Evolutionary conservation across 331 rosid species (phyloP).

Genomic region (Rhamnella rubrinervis): DNA sequence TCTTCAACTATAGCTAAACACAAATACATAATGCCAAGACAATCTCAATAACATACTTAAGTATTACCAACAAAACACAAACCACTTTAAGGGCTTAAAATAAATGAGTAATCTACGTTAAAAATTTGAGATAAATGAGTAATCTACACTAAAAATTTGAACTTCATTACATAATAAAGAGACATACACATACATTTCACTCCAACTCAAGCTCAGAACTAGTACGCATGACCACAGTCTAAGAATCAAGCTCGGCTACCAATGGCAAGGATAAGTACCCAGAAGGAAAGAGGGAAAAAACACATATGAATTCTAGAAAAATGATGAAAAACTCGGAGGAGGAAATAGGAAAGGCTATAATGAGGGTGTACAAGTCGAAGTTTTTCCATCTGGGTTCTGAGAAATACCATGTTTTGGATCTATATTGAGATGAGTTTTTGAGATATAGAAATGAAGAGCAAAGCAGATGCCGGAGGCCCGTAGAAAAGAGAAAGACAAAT

Average conservation of each 20-base stretch:
- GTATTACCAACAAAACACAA: conserved; percentile 23
- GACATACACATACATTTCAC: conserved; percentile 35
- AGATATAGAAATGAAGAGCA: conserved; percentile 69
- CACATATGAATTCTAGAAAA: conserved; percentile 59
- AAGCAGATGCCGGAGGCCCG: conserved; percentile 66
- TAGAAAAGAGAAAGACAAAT: conserved; percentile 55
- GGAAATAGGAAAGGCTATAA: conserved; percentile 63
- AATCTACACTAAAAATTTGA: conserved; percentile 11
- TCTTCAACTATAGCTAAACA: conserved; percentile 12
- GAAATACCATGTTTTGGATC: conserved; percentile 74
- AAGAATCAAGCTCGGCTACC: conserved; percentile 49
- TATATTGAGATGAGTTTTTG: conserved; percentile 61
- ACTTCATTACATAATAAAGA: conserved; percentile 19
- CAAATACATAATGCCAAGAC: not conserved
- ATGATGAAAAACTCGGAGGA: conserved; percentile 56
- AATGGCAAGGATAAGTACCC: conserved; percentile 54
- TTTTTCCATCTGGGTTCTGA: conserved; percentile 73
- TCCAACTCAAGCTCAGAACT: conserved; percentile 55
- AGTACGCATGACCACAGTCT: conserved; percentile 32
- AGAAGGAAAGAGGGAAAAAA: conserved; percentile 66
- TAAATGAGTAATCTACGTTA: conserved; percentile 17
- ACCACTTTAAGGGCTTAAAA: conserved; percentile 24
- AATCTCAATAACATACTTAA: no score
- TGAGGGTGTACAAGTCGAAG: conserved; percentile 63
- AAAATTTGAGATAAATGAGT: no score